Evolutionary conservation across 148 eudicot genomes (phyloP).

Genomic region (Pouteria glomerata): DNA sequence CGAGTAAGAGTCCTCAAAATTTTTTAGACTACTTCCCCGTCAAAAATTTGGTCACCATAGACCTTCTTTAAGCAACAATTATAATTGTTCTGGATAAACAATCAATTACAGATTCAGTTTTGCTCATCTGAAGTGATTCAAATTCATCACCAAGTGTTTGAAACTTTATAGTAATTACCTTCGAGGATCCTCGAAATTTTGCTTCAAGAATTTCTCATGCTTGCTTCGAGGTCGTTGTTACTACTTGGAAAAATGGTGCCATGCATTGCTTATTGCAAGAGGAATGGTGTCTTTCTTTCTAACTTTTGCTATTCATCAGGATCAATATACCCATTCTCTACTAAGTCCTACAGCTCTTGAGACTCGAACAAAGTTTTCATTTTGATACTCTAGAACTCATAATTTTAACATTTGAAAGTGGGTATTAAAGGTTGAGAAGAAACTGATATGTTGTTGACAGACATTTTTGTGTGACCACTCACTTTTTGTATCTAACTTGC

Average conservation of each 20-base stretch:
- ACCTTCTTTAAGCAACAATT: too few relatives aligned
- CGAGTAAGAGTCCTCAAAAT: too few relatives aligned
- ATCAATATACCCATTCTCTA: not conserved
- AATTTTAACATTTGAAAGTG: slow-evolving; percentile 3
- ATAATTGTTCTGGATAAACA: too few relatives aligned
- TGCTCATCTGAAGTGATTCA: too few relatives aligned
- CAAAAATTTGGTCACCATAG: too few relatives aligned
- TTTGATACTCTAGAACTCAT: slow-evolving; percentile 17
- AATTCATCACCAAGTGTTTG: too few relatives aligned
- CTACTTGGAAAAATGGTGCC: slow-evolving; percentile 7
- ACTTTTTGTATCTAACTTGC: too few relatives aligned
- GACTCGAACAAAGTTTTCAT: slow-evolving; percentile 13
- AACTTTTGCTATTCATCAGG: not conserved
- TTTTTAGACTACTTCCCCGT: too few relatives aligned
- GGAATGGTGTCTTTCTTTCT: slow-evolving; percentile 8
- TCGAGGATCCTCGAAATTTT: not conserved
- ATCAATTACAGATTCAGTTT: too few relatives aligned
- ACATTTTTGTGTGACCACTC: too few relatives aligned
- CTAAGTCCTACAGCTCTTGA: slow-evolving; percentile 14
- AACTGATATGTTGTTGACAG: too few relatives aligned
- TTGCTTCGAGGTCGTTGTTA: slow-evolving; percentile 3
- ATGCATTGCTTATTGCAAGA: slow-evolving; percentile 14
- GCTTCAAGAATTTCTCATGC: slow-evolving; percentile 2
- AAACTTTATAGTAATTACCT: slow-evolving; percentile 5
- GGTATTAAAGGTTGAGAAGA: not conserved